Evolutionary conservation across 345 rosid species (phyloP), one percentile per base, ranked within the genome.

Genomic region (Turritis glabra): DNA sequence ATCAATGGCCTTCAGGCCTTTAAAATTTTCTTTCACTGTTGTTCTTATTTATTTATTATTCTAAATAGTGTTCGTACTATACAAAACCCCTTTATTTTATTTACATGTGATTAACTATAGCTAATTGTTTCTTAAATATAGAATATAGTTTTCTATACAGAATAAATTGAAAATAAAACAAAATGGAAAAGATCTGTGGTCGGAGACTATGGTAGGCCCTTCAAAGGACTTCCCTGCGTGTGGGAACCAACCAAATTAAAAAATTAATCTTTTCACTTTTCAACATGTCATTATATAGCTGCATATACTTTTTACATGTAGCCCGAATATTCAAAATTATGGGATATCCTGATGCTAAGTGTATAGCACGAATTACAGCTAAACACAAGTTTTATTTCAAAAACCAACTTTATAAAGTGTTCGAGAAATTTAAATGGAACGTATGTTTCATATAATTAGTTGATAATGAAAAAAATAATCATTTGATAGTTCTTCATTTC

Each of bases 181-280:
- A 56, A 17, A 32, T 11, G 22, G 22, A 18, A 37, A 47, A 62
- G 26, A 26, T 30, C 7, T 43, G 52, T 53, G 51, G 64, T 52
- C 69, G 63, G 63, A 59, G 54, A 41, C 14, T 50, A 44, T 69
- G 73, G 81, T 30, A 69, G 82, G 74, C 55, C 50, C 63, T 44
- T 61, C 44, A 54, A 64, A 14, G 71, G 76, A 71, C 70, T 84
- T 85, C 91, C 88, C 74, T 69, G 67, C 63, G 64, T 72, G 56
- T 72, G 67, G 89, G 89, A 87, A 71, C 87, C 81, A 82, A 83
- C 81, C 56, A 43, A 64, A 55, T 76, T 1, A 26, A 67, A 19
- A 43, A 37, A 52, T n/a, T 11, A 52, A 44, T 46, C 41, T 77
- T 70, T 77, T 70, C 60, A 69, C 60, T 70, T 76, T 67, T 68